Base-by-base conservation (phyloP, 2,329 filamentous ascomycete species). In the Coniella lustricola region DNA sequence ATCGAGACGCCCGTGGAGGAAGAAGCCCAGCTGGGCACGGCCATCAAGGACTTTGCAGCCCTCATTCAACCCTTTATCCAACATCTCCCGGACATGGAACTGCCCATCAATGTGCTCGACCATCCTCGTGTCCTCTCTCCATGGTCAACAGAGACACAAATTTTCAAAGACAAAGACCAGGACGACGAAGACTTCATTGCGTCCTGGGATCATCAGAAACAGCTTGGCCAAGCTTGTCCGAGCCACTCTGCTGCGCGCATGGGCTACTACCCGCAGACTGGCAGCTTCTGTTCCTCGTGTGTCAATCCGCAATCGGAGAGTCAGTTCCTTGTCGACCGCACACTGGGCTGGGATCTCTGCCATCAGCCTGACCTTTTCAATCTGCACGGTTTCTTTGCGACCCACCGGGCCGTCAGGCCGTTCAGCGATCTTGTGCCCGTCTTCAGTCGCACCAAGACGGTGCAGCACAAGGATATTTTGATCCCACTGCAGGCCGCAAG, bases 91-190 rank as follows among this genome's bases (percentile, higher is more conserved):
- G 80, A 90, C 54, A 90, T 95, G 86, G 81, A 89, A 54, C 67
- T 95, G 17, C 85, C 87, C 0, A 86, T 95, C 67, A 95, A 95
- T 60, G 73, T 87, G 17, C 78, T 85, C 57, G 84, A 89, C 50
- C 80, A 87, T 56, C 86, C 87, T 1, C 75, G 85, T 34, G 79
- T 90, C 1, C 72, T 90, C 3, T 74, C 87, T 1, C 81, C 86
- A 0, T 82, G 84, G 67, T 81, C 87, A 49, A 20, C 34, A 8
- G 42, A 16, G 13, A 10, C 43, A 25, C 40, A 44, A 10, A 18
- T 13, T 14, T 12, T 39, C 9, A 35, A 44, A 13, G 41, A 29
- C 25, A 29, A 47, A 20, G 35, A 40, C 16, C 21, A 36, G 3
- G 32, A 44, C 14, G 47, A 44, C 18, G 33, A 49, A 20, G 20